Percentiles rank a stretch among this genome's conserved stretches.
phyloP scores from a whole-genome alignment of 2,329 filamentous ascomycete species.

The Alternaria solani region DNA sequence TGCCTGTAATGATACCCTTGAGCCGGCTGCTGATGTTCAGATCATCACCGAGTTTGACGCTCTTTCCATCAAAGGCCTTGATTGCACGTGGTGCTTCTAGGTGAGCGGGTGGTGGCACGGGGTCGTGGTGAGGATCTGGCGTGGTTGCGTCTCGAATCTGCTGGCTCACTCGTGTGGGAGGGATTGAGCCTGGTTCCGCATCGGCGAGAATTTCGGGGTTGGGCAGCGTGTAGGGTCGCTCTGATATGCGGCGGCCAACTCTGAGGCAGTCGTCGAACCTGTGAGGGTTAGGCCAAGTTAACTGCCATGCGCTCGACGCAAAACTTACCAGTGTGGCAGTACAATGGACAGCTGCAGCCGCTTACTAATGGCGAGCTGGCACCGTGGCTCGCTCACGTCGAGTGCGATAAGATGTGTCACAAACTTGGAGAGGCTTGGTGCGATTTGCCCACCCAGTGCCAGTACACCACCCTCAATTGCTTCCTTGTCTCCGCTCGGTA shows the following conservation, averaged over 20 bases:
- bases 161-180: conserved; percentile 58
- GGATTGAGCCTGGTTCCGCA: conserved; percentile 35
- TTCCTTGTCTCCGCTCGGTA: conserved; percentile 87
- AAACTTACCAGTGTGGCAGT: conserved; percentile 83
- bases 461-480: conserved; percentile 89
- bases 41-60: conserved; percentile 79
- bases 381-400: conserved; percentile 76
- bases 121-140: conserved; percentile 40
- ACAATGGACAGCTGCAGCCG: conserved; percentile 80
- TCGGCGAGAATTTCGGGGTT: conserved; percentile 77
- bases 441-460: conserved; percentile 86
- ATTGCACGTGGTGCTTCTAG: conserved; percentile 40
- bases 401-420: conserved; percentile 92
- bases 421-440: conserved; percentile 71
- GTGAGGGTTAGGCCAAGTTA: conserved; percentile 19
- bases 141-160: conserved; percentile 46
- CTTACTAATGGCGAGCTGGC: conserved; percentile 68
- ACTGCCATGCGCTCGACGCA: neutral
- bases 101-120: conserved; percentile 28
- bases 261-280: conserved; percentile 98
- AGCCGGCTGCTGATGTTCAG: conserved; percentile 74
- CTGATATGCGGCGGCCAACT: conserved; percentile 88
- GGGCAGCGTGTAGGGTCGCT: conserved; percentile 84
- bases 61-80: conserved; percentile 77
- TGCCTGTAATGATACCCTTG: conserved; percentile 69